phyloP scores from a whole-genome alignment of 345 rosid species.

The Cochlearia excelsa region DNA sequence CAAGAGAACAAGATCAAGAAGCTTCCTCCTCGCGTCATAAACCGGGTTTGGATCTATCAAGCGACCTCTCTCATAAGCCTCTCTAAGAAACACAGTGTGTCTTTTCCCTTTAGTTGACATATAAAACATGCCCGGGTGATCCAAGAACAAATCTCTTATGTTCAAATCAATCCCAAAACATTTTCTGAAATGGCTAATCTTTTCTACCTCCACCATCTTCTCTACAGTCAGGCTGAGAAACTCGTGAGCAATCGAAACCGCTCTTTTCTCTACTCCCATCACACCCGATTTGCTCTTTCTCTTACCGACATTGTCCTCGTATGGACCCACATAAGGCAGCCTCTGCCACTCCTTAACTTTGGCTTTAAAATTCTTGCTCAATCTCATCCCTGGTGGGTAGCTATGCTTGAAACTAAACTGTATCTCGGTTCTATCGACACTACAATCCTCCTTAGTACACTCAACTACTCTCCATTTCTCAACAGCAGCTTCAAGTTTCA shows the following conservation, averaged over 20 bases:
- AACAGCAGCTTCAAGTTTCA: constrained; percentile 51
- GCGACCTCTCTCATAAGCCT: constrained; percentile 75
- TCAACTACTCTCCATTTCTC: constrained; percentile 77
- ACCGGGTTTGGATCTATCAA: constrained; percentile 68
- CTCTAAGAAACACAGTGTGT: constrained; percentile 84
- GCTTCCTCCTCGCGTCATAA: constrained; percentile 65
- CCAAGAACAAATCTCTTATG: constrained; percentile 83
- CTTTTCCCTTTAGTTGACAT: constrained; percentile 78
- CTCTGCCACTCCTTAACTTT: constrained; percentile 83
- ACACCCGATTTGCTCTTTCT: constrained; percentile 48
- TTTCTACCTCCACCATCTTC: constrained; percentile 90
- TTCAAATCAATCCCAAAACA: constrained; percentile 78
- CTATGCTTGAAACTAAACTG: constrained; percentile 59
- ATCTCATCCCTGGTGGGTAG: constrained; percentile 82
- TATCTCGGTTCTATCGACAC: constrained; percentile 49
- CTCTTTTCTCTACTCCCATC: constrained; percentile 63
- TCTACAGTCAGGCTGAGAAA: constrained; percentile 81
- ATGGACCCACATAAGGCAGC: constrained; percentile 68
- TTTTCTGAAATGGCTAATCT: constrained; percentile 87
- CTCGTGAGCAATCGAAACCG: constrained; percentile 74
- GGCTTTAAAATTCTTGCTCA: constrained; percentile 69
- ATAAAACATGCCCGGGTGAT: constrained; percentile 84
- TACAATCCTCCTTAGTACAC: constrained; percentile 57
- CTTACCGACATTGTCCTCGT: constrained; percentile 52
- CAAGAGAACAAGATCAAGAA: constrained; percentile 72